Percentiles rank a stretch among this genome's conserved stretches.
Conservation (phyloP, 1,284 basidiomycete genomes). For the Rhizoctonia solani region DNA sequence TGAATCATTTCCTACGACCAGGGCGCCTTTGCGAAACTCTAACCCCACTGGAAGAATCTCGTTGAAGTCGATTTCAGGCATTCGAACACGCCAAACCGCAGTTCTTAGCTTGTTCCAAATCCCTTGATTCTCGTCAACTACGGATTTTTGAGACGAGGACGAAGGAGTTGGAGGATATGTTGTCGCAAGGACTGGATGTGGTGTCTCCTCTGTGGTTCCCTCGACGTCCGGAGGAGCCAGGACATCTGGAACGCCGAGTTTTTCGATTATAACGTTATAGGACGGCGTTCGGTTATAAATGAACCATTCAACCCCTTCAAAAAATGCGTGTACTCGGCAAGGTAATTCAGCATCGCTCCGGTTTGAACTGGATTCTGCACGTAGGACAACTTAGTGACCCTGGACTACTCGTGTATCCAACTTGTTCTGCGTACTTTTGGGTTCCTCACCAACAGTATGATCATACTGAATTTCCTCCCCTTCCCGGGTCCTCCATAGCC, state of each 20-base stretch:
- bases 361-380: conserved; percentile 10
- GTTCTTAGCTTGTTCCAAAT: conserved; percentile 18
- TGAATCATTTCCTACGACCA: conserved; percentile 81
- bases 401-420: not conserved
- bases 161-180: conserved; percentile 41
- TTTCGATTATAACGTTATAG: conserved; percentile 81
- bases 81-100: conserved; percentile 49
- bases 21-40: conserved; percentile 69
- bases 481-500: conserved; percentile 74
- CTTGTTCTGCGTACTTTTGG: conserved; percentile 48
- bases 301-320: conserved; percentile 88
- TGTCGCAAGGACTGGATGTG: conserved; percentile 36
- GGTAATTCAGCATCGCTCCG: conserved; percentile 51
- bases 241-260: conserved; percentile 50
- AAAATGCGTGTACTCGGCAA: conserved; percentile 76
- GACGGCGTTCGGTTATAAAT: conserved; percentile 86
- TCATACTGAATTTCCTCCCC: conserved; percentile 66
- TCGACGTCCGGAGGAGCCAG: not conserved
- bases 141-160: conserved; percentile 12
- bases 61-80: conserved; percentile 72
- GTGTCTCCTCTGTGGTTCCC: conserved; percentile 28
- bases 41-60: conserved; percentile 82
- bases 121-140: conserved; percentile 22
- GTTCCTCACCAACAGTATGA: conserved; percentile 55
- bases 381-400: not conserved